Evolutionary conservation across 805 yeast species (phyloP).

Genomic region (Cyberlindnera xishuangbannaensis): DNA sequence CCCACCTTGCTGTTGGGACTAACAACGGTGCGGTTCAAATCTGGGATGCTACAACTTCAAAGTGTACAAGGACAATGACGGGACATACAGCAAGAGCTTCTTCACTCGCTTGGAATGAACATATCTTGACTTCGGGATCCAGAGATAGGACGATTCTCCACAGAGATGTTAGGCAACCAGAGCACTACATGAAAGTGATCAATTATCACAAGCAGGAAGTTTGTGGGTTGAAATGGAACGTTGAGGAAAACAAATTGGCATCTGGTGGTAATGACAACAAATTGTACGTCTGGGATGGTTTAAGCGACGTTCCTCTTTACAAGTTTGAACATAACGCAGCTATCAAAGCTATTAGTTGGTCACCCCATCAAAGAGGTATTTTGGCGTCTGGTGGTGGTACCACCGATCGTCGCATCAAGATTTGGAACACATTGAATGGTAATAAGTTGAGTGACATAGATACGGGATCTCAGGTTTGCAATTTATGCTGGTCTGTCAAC

Average conservation of each 20-base stretch:
- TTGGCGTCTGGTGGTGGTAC: constrained; percentile 97
- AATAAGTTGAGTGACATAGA: constrained; percentile 70
- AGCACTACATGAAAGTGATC: constrained; percentile 68
- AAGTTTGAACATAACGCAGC: constrained; percentile 91
- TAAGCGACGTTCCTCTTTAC: constrained; percentile 57
- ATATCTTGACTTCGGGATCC: constrained; percentile 80
- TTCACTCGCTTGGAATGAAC: constrained; percentile 91
- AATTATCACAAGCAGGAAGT: constrained; percentile 87
- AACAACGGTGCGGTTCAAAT: constrained; percentile 83
- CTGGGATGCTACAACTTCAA: constrained; percentile 83
- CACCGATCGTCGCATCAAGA: constrained; percentile 81
- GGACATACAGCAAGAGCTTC: constrained; percentile 86
- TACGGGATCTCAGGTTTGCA: constrained; percentile 95
- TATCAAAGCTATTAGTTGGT: constrained; percentile 95
- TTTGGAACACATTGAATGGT: constrained; percentile 89
- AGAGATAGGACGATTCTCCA: constrained; percentile 81
- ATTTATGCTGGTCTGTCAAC: constrained; percentile 86
- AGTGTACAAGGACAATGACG: constrained; percentile 84
- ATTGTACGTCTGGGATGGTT: constrained; percentile 82
- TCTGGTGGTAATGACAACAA: constrained; percentile 94
- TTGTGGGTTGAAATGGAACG: constrained; percentile 93
- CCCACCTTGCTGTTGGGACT: constrained; percentile 92
- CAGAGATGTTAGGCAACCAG: constrained; percentile 85
- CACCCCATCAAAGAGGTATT: constrained; percentile 92
- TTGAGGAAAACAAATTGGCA: constrained; percentile 85